These are phyloP conservation scores for Tinospora cordifolia DNA, from an alignment of 164 flowering plant genomes.

Conservation along the genomic window DNA sequence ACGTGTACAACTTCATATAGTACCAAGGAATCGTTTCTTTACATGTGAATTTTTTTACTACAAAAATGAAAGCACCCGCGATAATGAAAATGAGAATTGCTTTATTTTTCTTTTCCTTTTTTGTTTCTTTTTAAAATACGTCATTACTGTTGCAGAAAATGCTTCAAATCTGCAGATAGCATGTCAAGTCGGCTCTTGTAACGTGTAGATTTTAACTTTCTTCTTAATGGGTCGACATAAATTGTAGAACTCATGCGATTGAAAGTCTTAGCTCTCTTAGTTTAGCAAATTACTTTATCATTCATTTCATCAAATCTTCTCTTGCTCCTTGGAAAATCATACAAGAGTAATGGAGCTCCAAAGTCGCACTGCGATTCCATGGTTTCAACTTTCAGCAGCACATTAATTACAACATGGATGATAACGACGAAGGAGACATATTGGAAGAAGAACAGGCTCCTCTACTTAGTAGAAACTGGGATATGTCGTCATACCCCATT, in stretches of 20 bases:
- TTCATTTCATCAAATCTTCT: no score
- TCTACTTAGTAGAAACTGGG: constrained; percentile 26
- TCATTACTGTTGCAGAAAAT: neutral
- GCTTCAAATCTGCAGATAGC: neutral
- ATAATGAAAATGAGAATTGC: neutral
- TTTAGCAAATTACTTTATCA: no score
- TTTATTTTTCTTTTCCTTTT: neutral
- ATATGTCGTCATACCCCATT: constrained; percentile 36
- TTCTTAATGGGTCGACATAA: neutral
- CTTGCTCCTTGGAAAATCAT: no score
- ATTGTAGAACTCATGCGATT: neutral
- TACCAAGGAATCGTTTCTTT: neutral
- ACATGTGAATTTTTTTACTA: constrained; percentile 1
- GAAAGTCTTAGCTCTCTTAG: no score
- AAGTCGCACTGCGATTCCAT: no score
- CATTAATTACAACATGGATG: constrained; percentile 5
- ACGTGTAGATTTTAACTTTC: no score
- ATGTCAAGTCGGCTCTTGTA: no score
- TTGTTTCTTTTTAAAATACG: neutral
- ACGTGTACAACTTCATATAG: neutral
- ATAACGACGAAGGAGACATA: constrained; percentile 16
- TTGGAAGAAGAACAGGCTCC: constrained; percentile 33
- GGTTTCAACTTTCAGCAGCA: neutral
- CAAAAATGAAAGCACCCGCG: neutral
- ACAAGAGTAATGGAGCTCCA: no score